Evolutionary conservation across 768 basidiomycete genomes (phyloP).

Genomic region (Xerocomus spinulosus): DNA sequence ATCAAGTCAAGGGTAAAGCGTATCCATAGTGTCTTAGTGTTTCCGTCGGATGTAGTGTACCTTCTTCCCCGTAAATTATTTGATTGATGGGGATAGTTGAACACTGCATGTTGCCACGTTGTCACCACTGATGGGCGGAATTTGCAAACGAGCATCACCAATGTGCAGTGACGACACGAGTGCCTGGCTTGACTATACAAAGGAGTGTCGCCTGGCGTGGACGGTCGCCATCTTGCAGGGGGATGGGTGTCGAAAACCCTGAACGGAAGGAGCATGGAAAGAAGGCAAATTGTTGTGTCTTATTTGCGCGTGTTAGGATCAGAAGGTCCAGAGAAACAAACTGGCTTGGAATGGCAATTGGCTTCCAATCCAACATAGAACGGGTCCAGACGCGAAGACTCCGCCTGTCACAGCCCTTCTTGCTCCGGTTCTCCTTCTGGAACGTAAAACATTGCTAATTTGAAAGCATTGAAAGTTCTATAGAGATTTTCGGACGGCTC

Average conservation of each 20-base stretch:
- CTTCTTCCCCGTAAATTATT: not conserved
- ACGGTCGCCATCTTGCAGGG: not conserved
- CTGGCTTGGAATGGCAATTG: constrained; percentile 10
- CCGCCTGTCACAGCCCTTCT: not conserved
- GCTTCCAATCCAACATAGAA: too few relatives aligned
- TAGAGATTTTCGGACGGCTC: not conserved
- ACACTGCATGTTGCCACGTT: constrained; percentile 18
- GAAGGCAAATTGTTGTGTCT: constrained; percentile 2
- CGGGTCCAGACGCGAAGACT: too few relatives aligned
- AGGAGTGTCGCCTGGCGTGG: not conserved
- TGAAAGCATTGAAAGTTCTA: not conserved
- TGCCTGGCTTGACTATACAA: constrained; percentile 7
- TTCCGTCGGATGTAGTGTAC: not conserved
- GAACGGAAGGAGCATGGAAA: not conserved
- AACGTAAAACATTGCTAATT: not conserved
- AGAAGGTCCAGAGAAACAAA: constrained; percentile 24
- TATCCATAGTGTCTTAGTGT: not conserved
- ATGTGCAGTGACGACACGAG: constrained; percentile 14
- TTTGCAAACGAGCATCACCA: constrained; percentile 6
- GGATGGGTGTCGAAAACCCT: not conserved
- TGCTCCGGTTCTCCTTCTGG: not conserved
- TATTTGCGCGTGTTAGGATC: constrained; percentile 30
- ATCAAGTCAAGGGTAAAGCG: not conserved
- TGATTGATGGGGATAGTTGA: constrained; percentile 2
- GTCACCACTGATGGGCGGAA: constrained; percentile 12